Evolutionary conservation across 192 early-diverging fungal species (phyloP).

Genomic region (Entophlyctis helioformis): DNA sequence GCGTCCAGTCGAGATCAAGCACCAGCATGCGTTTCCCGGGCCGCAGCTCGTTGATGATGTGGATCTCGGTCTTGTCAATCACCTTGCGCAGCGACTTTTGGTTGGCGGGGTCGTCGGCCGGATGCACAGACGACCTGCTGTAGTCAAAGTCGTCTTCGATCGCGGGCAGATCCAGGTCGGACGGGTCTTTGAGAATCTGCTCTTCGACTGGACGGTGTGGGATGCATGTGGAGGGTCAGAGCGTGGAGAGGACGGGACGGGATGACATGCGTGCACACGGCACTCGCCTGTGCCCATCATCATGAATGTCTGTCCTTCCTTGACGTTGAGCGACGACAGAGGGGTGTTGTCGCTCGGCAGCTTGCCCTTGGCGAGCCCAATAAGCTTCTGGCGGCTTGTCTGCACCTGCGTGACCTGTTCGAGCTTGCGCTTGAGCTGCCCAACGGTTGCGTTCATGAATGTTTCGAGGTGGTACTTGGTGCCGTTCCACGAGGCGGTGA

Average conservation of each 20-base stretch:
- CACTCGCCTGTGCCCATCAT: constrained; percentile 33
- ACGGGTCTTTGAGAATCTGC: constrained; percentile 37
- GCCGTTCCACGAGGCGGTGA: too few species aligned
- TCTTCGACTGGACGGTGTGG: constrained; percentile 39
- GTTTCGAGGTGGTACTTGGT: too few species aligned
- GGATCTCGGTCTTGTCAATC: constrained; percentile 33
- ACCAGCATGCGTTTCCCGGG: constrained; percentile 53
- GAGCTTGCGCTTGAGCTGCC: constrained; percentile 14
- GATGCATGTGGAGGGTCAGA: too few species aligned
- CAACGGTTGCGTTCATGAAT: too few species aligned
- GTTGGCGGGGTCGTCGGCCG: constrained; percentile 24
- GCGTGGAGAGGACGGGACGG: background rate
- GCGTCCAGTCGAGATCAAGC: constrained; percentile 67
- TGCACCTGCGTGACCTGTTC: constrained; percentile 55
- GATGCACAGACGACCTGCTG: constrained; percentile 25
- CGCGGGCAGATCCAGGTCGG: constrained; percentile 27
- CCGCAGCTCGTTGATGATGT: constrained; percentile 34
- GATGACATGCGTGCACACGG: background rate
- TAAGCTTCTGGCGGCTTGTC: constrained; percentile 54
- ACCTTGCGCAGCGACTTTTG: constrained; percentile 19
- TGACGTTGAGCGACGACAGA: constrained; percentile 4
- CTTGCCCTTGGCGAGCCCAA: constrained; percentile 54
- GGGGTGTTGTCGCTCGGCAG: constrained; percentile 28
- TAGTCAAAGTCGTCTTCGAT: constrained; percentile 47
- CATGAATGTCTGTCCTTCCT: constrained; percentile 11